Base-by-base conservation (phyloP, 768 basidiomycete species). In the Boletellus ananas region DNA sequence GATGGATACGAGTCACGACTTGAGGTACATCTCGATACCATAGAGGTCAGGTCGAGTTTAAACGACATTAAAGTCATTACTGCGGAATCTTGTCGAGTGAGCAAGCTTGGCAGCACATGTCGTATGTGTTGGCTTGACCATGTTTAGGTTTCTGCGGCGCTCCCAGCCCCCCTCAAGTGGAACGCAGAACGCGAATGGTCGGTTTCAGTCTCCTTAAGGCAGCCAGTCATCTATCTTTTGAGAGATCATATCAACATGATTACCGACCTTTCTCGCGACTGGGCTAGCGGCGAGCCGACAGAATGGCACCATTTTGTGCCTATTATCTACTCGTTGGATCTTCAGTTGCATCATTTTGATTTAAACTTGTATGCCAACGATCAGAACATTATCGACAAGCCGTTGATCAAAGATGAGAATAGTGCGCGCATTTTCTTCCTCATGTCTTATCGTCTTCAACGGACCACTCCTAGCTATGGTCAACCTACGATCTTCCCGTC, bases 211-310 rank as follows among this genome's bases (percentile, higher is more conserved):
- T 80, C 79, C 11, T 71, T 98, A 21, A 78, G 81, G 8, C 81
- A 82, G 45, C 86, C 94, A 2, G 70, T 79, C 1, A 74, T 95
- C 33, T 89, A 83, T 62, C 74, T 96, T 17, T 74, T 98, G 11
- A 83, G 93, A 37, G 95, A 98, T 63, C 95, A 98, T 62, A 82
- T 94, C 70, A 94, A 92, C 60, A 90, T 97, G 79, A 80, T 98
- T 60, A 84, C 84, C 4, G 95, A 98, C 66, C 77, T 98, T n/a
- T 84, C 84, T 31, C 88, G 84, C 57, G 95, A 98, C 62, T 98
- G 94, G 93, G 77, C 75, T 20, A 81, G 87, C 11, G 93, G 92
- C 4, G 87, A 90, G 21, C 83, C 85, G 0, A 81, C 78, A 31
- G 86, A 92, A 62, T 89, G 85, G 64, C 74, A 85, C 54, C 84